phyloP scores from a whole-genome alignment of 1,284 basidiomycete genomes.

The Boletus austroedulis region DNA sequence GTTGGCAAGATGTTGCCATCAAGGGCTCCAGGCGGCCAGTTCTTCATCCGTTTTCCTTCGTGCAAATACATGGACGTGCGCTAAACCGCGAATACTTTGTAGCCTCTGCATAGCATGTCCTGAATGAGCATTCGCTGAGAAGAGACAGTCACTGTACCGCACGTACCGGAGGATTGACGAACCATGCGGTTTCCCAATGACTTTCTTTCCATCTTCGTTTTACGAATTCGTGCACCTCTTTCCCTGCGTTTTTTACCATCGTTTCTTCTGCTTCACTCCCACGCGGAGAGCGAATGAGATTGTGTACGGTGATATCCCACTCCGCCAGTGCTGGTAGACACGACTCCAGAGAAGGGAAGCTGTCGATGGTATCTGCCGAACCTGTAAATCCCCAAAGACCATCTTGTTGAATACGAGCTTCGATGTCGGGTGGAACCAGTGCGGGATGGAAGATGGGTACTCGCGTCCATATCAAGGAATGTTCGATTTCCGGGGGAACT shows the following conservation, averaged over 20 bases:
- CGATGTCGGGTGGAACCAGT: constrained; percentile 45
- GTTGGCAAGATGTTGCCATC: too few species aligned
- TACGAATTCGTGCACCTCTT: constrained; percentile 62
- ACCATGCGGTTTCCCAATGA: constrained; percentile 83
- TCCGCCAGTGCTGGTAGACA: constrained; percentile 61
- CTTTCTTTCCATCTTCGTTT: constrained; percentile 59
- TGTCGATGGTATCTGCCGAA: constrained; percentile 60
- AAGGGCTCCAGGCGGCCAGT: constrained; percentile 17
- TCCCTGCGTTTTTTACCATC: constrained; percentile 50
- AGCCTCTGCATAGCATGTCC: constrained; percentile 48
- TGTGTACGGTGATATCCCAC: constrained; percentile 64
- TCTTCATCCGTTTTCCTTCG: constrained; percentile 43
- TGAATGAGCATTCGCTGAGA: neutral
- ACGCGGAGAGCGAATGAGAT: constrained; percentile 45
- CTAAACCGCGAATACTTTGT: constrained; percentile 74
- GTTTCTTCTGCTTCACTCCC: constrained; percentile 50
- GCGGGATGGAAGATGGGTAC: constrained; percentile 63
- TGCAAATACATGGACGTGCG: constrained; percentile 80
- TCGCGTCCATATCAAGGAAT: constrained; percentile 73
- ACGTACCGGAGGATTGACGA: constrained; percentile 77
- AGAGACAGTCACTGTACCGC: neutral
- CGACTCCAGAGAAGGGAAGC: constrained; percentile 59
- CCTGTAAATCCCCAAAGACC: constrained; percentile 82
- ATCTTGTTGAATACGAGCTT: constrained; percentile 52
- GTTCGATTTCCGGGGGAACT: constrained; percentile 74